Base-by-base conservation (phyloP, 208 protist species). In the Acanthamoeba triangularis region DNA sequence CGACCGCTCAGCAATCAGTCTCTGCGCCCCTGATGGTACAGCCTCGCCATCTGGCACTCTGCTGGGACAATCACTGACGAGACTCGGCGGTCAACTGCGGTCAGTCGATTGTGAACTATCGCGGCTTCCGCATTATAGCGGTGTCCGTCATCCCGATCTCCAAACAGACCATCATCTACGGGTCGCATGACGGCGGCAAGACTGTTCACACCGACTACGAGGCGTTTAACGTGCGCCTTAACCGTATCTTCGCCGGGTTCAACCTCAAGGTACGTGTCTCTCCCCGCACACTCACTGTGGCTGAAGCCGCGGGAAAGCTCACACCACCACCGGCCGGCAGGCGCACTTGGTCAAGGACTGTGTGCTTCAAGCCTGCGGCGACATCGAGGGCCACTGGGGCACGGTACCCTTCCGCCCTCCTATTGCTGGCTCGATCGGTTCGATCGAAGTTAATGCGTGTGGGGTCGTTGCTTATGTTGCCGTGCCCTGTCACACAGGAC, bases 131-230 rank as follows among this genome's bases (percentile, higher is more conserved):
- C 30, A 63, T 94, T 33, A 85, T 67, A 7, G 90, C 90, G 16
- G 90, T 94, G 37, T 94, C 90, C 23, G 56, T 94, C 28, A 78
- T 94, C 37, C 90, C 90, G 3, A 94, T 94, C 20, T 94, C 90
- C 18, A 78, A 94, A 16, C 25, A 85, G 14, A 94, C 90, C 7
- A 94, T 94, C 54, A 35, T 78, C 52, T 94, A 94, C 47, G 90
- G 90, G 2, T 94, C 90, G 8, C 90, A 94, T n/a, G 90, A 94
- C 14, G 90, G 67, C 4, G 90, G 90, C 18, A 85, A 61, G 65
- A 84, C 67, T n/a, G 90, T 94, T 2, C 90, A 94, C 47, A 67
- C 90, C 18, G 90, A 78, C 90, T 94, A 94, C 25, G 90, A 94
- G 20, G 90, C 69, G 28, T 94, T 94, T 33, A 94, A 94, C 49